Base-by-base conservation (phyloP, 192 early-diverging fungal species). In the Gaertneriomyces sp. region DNA sequence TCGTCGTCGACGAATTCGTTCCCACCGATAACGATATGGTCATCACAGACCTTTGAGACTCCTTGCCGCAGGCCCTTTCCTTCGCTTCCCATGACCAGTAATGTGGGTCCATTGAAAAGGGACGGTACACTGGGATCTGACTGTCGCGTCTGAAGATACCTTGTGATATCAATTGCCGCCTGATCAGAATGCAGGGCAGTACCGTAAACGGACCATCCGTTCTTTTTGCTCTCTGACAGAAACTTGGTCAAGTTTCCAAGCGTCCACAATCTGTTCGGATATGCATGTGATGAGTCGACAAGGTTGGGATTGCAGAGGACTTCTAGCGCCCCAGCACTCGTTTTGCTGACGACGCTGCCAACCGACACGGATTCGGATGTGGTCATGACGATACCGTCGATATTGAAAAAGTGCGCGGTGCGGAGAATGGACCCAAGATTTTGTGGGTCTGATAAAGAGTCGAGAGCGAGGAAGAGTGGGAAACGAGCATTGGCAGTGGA, bases 401-500 rank as follows among this genome's bases (percentile, higher is more conserved):
- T 63, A 5, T 76, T 83, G 72, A 88, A 77, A 55, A 91, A 91
- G 20, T 84, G 64, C 7, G 80, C 79, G 2, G 83, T 82, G 41
- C 86, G 76, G 6, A 91, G 62, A 53, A 91, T 89, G 9, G 87
- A 84, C 7, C 90, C 90, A 5, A 91, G 45, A 63, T 91, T 91
- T 70, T 89, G 51, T 12, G 56, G 25, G 25, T 33, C 25, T 33
- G 25, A 33, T 33, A 33, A 33, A 33, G 25, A 33, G 25, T 33
- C 25, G 25, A 33, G 25, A 2, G 25, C 25, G 25, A 33, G 25
- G 25, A 33, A 33, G 25, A 33, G 25, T 33, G 25, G 25, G 25
- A 33, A 33, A 33, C 25, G 25, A 0, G 25, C 25, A 33, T 33
- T 33, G 25, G 25, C 25, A 33, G 25, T 33, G 25, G 25, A 33